Conservation (phyloP, 805 yeast species). For the Wickerhamomyces subpelliculosus region DNA sequence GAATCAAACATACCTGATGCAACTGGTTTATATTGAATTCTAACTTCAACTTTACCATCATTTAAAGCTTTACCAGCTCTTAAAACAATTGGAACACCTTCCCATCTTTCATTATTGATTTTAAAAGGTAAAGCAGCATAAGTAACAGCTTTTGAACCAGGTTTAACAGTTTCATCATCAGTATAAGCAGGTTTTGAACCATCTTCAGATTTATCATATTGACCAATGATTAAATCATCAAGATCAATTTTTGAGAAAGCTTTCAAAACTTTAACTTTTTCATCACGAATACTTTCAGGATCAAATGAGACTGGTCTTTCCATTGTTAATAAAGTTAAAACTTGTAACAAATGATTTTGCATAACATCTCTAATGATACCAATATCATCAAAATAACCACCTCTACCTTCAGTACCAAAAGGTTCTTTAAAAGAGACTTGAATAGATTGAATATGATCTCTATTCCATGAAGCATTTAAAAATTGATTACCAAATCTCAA, state of each 20-base stretch:
- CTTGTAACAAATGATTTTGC: slow-evolving; percentile 96
- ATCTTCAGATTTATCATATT: slow-evolving; percentile 77
- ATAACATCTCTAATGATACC: slow-evolving; percentile 97
- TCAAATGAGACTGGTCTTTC: slow-evolving; percentile 89
- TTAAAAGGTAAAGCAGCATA: slow-evolving; percentile 79
- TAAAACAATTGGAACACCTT: slow-evolving; percentile 92
- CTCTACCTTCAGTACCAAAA: slow-evolving; percentile 99
- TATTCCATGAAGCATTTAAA: slow-evolving; percentile 85
- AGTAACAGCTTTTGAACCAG: slow-evolving; percentile 81
- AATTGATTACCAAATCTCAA: slow-evolving; percentile 88
- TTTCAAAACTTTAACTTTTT: slow-evolving; percentile 87
- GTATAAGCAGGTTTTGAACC: slow-evolving; percentile 85
- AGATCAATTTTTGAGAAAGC: slow-evolving; percentile 64
- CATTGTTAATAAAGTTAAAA: slow-evolving; percentile 86
- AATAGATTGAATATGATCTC: slow-evolving; percentile 65
- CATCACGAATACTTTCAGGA: slow-evolving; percentile 93
- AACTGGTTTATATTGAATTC: slow-evolving; percentile 86
- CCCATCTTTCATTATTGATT: slow-evolving; percentile 94
- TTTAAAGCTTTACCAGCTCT: slow-evolving; percentile 98
- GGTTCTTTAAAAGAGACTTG: slow-evolving; percentile 95
- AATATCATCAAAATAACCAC: slow-evolving; percentile 92
- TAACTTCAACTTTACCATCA: slow-evolving; percentile 89
- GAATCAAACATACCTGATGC: slow-evolving; percentile 75
- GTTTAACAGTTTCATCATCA: slow-evolving; percentile 86
- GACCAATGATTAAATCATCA: slow-evolving; percentile 75